Evolutionary conservation across 2,329 filamentous ascomycete species (phyloP), one percentile per base, ranked within the genome.

Genomic region (Epichloe uncinata): DNA sequence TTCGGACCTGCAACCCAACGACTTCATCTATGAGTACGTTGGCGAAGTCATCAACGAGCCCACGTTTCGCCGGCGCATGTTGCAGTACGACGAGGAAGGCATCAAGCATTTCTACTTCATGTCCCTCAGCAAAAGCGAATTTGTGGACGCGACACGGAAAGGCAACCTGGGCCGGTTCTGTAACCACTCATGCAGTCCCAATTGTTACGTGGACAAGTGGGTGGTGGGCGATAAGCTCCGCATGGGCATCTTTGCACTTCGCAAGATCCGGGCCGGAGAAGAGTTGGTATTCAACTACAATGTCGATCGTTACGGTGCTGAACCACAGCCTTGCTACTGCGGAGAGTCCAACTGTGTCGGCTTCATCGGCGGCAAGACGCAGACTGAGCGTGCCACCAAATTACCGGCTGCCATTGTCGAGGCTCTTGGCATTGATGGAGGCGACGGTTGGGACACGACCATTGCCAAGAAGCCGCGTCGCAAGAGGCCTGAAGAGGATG

Each of bases 31-130:
- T 64, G 93, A 98, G 69, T 98, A 98, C 66, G 91, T 98, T 59
- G 93, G 93, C 59, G 93, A 98, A 69, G 93, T 97, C 58, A 96
- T 98, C 64, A 91, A 94, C 60, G 91, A 98, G 68, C 77, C 80
- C 33, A 85, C 85, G 11, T 97, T 97, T 63, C 85, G 89, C 50
- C 81, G 82, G 52, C 87, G 93, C 54, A 96, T 94, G 82, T 72
- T 88, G 38, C 85, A 94, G 61, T 98, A 98, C 67, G 89, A 96
- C 63, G 79, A 93, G 45, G 88, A 97, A 66, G 90, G 90, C 53
- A 96, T 98, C 75, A 95, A 94, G 67, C 93, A 98, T 69, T 98
- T 98, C 67, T 98, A 98, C 69, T 98, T 98, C 73, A 98, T 98
- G 93, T 97, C 93, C 30, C 81, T 98, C 54, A 95, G 82, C 63